A percentile compares a stretch with the other conserved stretches of the same genome.
phyloP scores from a whole-genome alignment of 2,329 filamentous ascomycete species.

The Apiospora pterosperma region DNA sequence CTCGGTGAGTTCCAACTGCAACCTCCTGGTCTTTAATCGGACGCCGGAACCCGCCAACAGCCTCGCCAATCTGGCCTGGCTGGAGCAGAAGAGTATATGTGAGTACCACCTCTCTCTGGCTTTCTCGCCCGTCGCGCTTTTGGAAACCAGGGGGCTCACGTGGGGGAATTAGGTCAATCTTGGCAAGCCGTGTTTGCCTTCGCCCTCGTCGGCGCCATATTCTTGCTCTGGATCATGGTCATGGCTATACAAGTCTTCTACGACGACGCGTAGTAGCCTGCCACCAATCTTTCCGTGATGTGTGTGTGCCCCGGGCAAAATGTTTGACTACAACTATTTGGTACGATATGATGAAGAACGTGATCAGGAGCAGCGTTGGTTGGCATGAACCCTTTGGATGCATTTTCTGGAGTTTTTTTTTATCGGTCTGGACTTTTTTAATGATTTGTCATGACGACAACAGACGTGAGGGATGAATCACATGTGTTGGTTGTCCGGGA shows the following conservation, averaged over 20 bases:
- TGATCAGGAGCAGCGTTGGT: not conserved
- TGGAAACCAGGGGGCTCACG: not conserved
- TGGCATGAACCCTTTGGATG: not conserved
- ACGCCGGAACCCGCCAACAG: slow-evolving; percentile 46
- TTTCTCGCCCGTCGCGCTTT: not conserved
- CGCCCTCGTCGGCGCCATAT: slow-evolving; percentile 55
- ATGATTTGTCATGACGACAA: too few species aligned
- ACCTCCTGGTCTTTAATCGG: slow-evolving; percentile 52
- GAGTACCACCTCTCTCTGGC: slow-evolving; percentile 24
- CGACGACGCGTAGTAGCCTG: slow-evolving; percentile 13
- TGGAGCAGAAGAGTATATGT: slow-evolving; percentile 63
- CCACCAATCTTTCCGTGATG: not conserved
- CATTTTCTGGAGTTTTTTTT: not conserved
- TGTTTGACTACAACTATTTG: not conserved
- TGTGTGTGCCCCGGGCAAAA: not conserved
- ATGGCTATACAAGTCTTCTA: slow-evolving; percentile 65
- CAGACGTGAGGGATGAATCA: not conserved
- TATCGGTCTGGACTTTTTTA: not conserved
- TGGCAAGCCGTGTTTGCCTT: slow-evolving; percentile 66
- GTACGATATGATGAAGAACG: not conserved
- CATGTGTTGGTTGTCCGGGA: not conserved
- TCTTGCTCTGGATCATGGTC: slow-evolving; percentile 65
- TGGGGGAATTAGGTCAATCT: slow-evolving; percentile 44
- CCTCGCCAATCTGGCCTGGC: slow-evolving; percentile 56
- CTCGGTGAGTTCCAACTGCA: slow-evolving; percentile 57